Percentiles rank a stretch among this genome's conserved stretches.
Conservation (phyloP, 345 rosid genomes). For the Hevea brasiliensis region DNA sequence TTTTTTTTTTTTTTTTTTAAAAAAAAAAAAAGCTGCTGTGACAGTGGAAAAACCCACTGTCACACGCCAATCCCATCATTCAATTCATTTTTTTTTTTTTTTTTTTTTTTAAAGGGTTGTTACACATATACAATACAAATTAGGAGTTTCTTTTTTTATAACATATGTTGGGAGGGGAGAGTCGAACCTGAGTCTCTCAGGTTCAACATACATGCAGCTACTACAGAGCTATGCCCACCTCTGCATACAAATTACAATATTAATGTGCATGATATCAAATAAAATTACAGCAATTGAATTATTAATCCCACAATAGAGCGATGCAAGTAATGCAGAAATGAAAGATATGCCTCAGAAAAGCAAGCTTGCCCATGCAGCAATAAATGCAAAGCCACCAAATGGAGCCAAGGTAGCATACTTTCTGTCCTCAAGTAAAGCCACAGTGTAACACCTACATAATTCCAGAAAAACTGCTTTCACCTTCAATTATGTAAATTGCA, state of each 20-base stretch:
- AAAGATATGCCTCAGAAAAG: slow-evolving; percentile 41
- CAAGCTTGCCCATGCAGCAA: slow-evolving; percentile 86
- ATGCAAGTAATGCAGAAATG: slow-evolving; percentile 2
- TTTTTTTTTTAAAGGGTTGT: too few relatives aligned
- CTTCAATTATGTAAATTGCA: neutral
- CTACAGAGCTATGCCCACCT: too few relatives aligned
- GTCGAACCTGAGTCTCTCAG: too few relatives aligned
- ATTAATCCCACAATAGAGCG: neutral
- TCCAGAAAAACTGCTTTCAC: neutral
- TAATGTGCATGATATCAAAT: neutral
- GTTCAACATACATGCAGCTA: too few relatives aligned
- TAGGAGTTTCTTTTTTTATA: too few relatives aligned
- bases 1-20: too few relatives aligned
- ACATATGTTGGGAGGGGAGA: too few relatives aligned
- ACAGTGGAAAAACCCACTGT: too few relatives aligned
- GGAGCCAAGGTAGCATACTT: slow-evolving; percentile 78
- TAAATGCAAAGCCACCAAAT: slow-evolving; percentile 82
- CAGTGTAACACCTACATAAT: slow-evolving; percentile 73
- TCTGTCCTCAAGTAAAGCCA: slow-evolving; percentile 78
- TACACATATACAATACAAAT: too few relatives aligned
- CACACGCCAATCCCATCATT: too few relatives aligned
- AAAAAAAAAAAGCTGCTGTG: too few relatives aligned
- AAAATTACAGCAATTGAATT: neutral
- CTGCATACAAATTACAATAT: neutral
- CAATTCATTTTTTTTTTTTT: too few relatives aligned